Evolutionary conservation across 108 stramenopile species (phyloP), one percentile per base, ranked within the genome.

Genomic region (Pseudonitzschia pungens): DNA sequence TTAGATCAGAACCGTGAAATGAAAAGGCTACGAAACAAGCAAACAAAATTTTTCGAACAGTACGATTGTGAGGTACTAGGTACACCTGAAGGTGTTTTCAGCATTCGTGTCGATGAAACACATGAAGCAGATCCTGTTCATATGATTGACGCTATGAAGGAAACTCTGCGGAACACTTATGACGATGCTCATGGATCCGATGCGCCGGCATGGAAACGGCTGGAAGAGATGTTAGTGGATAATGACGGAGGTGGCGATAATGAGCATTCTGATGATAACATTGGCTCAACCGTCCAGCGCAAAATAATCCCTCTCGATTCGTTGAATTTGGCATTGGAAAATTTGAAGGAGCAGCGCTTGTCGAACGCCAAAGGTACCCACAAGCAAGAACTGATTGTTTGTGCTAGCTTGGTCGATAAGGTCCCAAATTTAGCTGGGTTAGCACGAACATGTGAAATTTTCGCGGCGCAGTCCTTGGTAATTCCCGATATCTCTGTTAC

Each of bases 351-450:
- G 56, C 69, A 81, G 43, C 77, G 74, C 36, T 63, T 84, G 10
- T 80, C 77, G 48, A 96, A 92, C 60, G 90, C 88, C n/a, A 86
- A 87, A 26, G 92, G 95, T 14, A 72, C 82, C 28, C 83, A 70
- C 69, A 90, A 90, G 42, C 95, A 96, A 75, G 52, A 75, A 0
- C 82, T 96, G 51, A 88, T 96, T 58, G 89, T 96, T 63, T 96
- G 96, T 66, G 93, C 93, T 18, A 75, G 84, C 18, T 78, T 96
- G 26, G 77, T 96, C n/a, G 96, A 96, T 74, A 96, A 96, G 74
- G 85, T 92, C 31, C 92, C 96, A 16, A 96, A 96, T 65, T 67
- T 96, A 16, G 96, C 82, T 22, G 96, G 96, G 0, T 72, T 96
- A 48, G 90, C 93, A 20, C 72, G 96, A 50, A 96, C 93, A 0